Base-by-base conservation (phyloP, 2,329 filamentous ascomycete species). In the Ascosphaera aggregata region DNA sequence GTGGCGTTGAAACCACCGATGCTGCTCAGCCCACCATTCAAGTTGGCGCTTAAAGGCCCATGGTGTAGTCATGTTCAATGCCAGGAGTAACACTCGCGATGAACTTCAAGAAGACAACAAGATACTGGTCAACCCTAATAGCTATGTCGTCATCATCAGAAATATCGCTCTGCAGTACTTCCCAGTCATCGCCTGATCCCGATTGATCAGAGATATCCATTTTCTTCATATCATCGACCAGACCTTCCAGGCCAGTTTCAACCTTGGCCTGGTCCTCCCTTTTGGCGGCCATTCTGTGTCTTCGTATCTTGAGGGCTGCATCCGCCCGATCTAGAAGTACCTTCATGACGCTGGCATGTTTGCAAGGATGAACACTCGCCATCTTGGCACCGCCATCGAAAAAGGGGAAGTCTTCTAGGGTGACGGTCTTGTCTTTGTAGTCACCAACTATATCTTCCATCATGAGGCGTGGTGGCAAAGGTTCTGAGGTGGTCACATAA, bases 341-440 rank as follows among this genome's bases (percentile, higher is more conserved):
- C 62, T 95, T 98, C 89, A 98, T 98, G 48, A 98, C 89, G 19
- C 79, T 79, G 8, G 89, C 89, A 55, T 98, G 89, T 55, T 89
- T 91, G 70, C 89, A 98, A 2, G 89, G 89, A 53, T 98, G 89
- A 11, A 98, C 80, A 22, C 79, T 89, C 24, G 86, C 89, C 71
- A 94, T 98, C 65, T 94, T 93, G 54, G 94, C 73, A 49, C 75
- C 76, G 52, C 80, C 77, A 46, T 81, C 79, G 55, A 91, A 89
- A 64, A 92, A 94, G 36, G 82, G 84, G 54, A 98, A 98, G 58
- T 94, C 84, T 55, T 98, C 89, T 42, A 95, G 73, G 1, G 89
- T 98, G 43, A 98, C 89, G 0, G 89, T 98, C 66, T 98, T 98
- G 63, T 93, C 84, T 55, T 91, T 91, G 65, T 93, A 93, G 63